phyloP scores from a whole-genome alignment of 371 early-diverging fungal genomes.

The Mortierella sp. region DNA sequence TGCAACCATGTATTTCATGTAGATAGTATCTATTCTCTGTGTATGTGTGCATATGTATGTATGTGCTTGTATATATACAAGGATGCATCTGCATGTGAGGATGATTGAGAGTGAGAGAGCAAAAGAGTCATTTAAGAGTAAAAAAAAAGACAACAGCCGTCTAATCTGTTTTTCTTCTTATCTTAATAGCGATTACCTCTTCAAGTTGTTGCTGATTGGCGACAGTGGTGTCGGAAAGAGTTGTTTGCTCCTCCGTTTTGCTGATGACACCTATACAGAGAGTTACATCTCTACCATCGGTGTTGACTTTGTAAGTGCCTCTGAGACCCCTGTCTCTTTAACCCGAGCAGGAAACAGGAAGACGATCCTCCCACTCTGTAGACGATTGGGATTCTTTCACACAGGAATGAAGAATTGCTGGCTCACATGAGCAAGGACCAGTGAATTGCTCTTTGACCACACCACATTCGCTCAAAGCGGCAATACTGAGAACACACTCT shows the following conservation, averaged over 20 bases:
- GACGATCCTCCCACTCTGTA: too few species aligned
- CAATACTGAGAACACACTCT: background rate
- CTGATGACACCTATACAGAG: conserved; percentile 98
- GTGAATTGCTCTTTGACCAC: background rate
- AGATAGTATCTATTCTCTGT: background rate
- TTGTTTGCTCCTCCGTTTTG: conserved; percentile 97
- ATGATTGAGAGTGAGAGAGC: too few species aligned
- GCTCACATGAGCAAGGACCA: background rate
- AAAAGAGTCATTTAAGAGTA: too few species aligned
- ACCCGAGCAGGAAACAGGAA: background rate
- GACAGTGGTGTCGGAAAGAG: conserved; percentile 99
- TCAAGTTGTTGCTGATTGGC: conserved; percentile 99
- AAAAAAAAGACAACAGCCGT: background rate
- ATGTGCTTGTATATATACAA: too few species aligned
- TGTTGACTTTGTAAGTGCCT: conserved; percentile 90
- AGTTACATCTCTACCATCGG: conserved; percentile 99
- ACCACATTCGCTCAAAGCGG: background rate
- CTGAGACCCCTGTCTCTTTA: background rate
- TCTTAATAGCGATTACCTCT: conserved; percentile 90
- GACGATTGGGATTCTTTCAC: too few species aligned
- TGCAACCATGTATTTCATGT: background rate
- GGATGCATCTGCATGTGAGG: too few species aligned
- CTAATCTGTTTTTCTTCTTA: background rate
- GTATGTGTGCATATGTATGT: background rate
- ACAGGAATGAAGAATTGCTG: background rate